phyloP scores from a whole-genome alignment of 83 land plant species.

The Picea abies region DNA sequence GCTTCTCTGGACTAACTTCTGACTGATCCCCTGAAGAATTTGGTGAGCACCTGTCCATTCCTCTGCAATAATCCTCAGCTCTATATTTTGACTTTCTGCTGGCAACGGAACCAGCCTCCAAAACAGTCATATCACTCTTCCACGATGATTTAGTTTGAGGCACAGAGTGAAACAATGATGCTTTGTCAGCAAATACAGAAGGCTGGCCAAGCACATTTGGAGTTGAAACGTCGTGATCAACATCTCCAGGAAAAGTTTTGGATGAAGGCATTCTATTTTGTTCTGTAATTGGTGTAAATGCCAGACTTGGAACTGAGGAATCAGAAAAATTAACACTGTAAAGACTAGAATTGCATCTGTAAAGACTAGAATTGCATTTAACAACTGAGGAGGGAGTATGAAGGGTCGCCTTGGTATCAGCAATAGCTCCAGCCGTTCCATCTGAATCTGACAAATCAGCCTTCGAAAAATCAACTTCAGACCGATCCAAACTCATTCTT shows the following conservation, averaged over 20 bases:
- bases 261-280: neutral
- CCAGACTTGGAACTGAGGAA: neutral
- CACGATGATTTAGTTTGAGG: neutral
- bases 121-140: neutral
- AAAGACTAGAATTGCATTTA: neutral
- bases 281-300: neutral
- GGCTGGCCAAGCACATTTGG: neutral
- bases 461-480: conserved; percentile 3
- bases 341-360: neutral
- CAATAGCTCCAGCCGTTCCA: neutral
- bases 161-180: neutral
- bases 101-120: conserved; percentile 4
- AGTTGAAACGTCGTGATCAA: neutral
- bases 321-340: neutral
- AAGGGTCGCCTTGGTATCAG: neutral
- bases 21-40: neutral
- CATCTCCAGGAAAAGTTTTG: neutral
- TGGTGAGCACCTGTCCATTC: neutral
- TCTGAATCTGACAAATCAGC: conserved; percentile 1
- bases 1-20: neutral
- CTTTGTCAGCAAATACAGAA: neutral
- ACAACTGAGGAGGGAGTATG: neutral
- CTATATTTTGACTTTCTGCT: neutral
- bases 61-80: neutral
- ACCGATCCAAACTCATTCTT: neutral